A percentile compares a stretch with the other conserved stretches of the same genome.
Evolutionary conservation across 148 eudicot genomes (phyloP).

Genomic region (Rhododendron molle): DNA sequence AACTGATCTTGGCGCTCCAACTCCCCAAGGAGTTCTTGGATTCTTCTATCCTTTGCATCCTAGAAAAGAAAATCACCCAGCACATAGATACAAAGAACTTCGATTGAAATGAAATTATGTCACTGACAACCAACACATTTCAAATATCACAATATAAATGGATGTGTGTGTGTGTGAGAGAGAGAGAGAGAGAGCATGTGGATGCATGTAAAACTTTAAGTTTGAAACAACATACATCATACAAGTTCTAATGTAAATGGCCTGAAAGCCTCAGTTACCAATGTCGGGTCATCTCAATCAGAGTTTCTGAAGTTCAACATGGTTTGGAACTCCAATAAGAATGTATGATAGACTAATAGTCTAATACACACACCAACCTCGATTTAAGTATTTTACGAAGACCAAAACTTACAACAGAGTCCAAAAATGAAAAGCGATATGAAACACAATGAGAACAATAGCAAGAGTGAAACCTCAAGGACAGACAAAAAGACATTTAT

Average conservation of each 20-base stretch:
- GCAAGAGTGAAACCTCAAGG: neutral
- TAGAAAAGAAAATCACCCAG: conserved; percentile 4
- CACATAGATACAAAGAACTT: neutral
- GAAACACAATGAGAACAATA: neutral
- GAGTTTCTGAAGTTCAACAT: neutral
- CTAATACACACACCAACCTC: neutral
- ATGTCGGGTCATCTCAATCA: neutral
- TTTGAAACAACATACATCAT: neutral
- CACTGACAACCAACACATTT: neutral
- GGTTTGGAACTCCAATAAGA: neutral
- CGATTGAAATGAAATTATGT: neutral
- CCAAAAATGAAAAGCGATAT: neutral
- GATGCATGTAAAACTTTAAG: neutral
- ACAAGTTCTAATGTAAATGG: neutral
- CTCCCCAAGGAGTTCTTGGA: conserved; percentile 13
- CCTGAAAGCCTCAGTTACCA: neutral
- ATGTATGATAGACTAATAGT: neutral
- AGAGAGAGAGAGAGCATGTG: neutral
- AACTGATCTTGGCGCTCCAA: conserved; percentile 17
- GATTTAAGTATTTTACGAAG: neutral
- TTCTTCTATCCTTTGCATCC: conserved; percentile 14
- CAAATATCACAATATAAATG: neutral
- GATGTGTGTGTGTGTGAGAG: neutral
- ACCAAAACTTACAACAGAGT: neutral
- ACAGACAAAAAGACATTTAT: neutral